These are phyloP conservation scores for Colletotrichum echinochloae DNA, from an alignment of 2,329 filamentous ascomycete species.

Conservation along the genomic window DNA sequence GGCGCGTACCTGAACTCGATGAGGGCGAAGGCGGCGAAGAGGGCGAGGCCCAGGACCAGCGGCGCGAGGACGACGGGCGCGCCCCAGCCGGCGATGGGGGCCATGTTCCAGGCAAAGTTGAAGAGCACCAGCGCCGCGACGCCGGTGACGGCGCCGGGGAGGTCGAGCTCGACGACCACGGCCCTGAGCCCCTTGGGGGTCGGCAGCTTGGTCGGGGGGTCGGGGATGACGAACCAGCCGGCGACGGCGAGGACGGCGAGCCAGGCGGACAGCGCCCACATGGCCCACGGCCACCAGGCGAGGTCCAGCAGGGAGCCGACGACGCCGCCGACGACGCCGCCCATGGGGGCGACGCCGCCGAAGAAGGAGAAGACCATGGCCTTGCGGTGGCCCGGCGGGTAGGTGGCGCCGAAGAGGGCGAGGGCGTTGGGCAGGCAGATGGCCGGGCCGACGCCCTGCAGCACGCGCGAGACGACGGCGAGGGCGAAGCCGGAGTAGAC, in stretches of 20 bases:
- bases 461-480: constrained; percentile 56
- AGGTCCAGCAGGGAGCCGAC: constrained; percentile 55
- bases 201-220: constrained; percentile 41
- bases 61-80: constrained; percentile 66
- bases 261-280: constrained; percentile 56
- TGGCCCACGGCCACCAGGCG: constrained; percentile 62
- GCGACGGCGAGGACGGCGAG: constrained; percentile 49
- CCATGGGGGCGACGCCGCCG: constrained; percentile 59
- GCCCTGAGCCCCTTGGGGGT: constrained; percentile 37
- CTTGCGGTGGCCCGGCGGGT: constrained; percentile 67
- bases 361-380: constrained; percentile 69
- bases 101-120: constrained; percentile 77
- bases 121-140: constrained; percentile 69
- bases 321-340: constrained; percentile 56
- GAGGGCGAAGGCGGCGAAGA: constrained; percentile 67
- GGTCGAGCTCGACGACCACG: constrained; percentile 51
- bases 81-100: constrained; percentile 68
- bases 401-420: constrained; percentile 70
- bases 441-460: constrained; percentile 72
- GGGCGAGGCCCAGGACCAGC: constrained; percentile 67
- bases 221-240: constrained; percentile 52
- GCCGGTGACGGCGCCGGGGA: constrained; percentile 57
- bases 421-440: constrained; percentile 73
- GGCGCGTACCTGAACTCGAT: constrained; percentile 62
- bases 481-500: constrained; percentile 44